A percentile compares a stretch with the other conserved stretches of the same genome.
phyloP scores from a whole-genome alignment of 2,329 filamentous ascomycete species.

The Fonsecaea nubica region DNA sequence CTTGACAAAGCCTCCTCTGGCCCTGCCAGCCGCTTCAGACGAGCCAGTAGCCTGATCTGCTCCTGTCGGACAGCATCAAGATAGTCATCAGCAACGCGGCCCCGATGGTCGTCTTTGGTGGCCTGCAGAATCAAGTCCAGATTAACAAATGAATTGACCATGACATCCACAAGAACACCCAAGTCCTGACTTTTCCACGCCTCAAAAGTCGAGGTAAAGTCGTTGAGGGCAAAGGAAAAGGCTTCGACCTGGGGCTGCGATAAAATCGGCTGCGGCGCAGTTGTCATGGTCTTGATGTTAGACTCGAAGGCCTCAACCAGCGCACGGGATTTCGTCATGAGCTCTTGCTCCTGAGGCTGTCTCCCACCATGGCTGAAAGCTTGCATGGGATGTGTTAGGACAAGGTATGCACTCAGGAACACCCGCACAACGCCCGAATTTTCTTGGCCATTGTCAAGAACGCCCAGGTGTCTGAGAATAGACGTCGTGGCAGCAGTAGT shows the following conservation, averaged over 20 bases:
- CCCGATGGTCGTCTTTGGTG: slow-evolving; percentile 67
- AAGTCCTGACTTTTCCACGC: slow-evolving; percentile 71
- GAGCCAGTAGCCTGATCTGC: slow-evolving; percentile 67
- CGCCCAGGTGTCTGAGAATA: slow-evolving; percentile 62
- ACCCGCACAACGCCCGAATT: slow-evolving; percentile 62
- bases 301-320: slow-evolving; percentile 53
- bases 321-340: slow-evolving; percentile 66
- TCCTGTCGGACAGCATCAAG: slow-evolving; percentile 70
- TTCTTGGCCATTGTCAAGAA: slow-evolving; percentile 58
- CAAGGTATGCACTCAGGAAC: slow-evolving; percentile 69
- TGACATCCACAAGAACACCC: slow-evolving; percentile 67
- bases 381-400: slow-evolving; percentile 65
- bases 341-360: slow-evolving; percentile 67
- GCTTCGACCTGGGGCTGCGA: slow-evolving; percentile 14
- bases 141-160: slow-evolving; percentile 71
- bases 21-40: slow-evolving; percentile 67
- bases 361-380: slow-evolving; percentile 62
- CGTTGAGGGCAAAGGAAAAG: slow-evolving; percentile 62
- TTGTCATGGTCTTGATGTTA: slow-evolving; percentile 18
- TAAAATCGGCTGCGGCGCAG: slow-evolving; percentile 5
- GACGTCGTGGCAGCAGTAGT: slow-evolving; percentile 61
- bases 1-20: slow-evolving; percentile 65
- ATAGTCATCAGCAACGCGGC: slow-evolving; percentile 68
- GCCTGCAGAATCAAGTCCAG: slow-evolving; percentile 72
- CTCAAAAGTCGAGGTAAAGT: slow-evolving; percentile 68